Evolutionary conservation across 116 monocot genomes (phyloP), one percentile per base, ranked within the genome.

Genomic region (Trichopus zeylanicus): DNA sequence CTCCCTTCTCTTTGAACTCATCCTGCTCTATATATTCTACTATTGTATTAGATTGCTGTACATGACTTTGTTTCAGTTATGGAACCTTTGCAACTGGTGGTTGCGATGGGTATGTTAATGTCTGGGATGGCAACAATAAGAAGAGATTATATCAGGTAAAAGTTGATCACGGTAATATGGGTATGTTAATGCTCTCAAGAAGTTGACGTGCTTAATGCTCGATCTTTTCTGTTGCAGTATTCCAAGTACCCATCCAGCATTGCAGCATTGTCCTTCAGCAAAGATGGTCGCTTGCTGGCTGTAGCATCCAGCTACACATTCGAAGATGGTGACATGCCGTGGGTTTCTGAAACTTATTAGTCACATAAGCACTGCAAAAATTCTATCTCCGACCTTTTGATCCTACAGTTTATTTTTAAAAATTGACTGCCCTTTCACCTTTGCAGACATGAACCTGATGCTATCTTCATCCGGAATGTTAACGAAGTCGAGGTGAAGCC

Each of bases 11-110:
- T 21, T 22, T 33, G 22, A 7, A n/a, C 33, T n/a, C 60, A 46
- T 42, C 42, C 1, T 13, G 42, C 42, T 42, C 42, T 42, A 3
- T 13, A 42, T 42, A 1, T 42, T 42, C n/a, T n/a, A 16, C 18
- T n/a, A 42, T 42, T 4, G 3, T 16, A 16, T 42, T 42, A 16
- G 4, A n/a, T n/a, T 1, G 42, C n/a, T 13, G n/a, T 16, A 0
- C n/a, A 16, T 42, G 42, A n/a, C 13, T 42, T 11, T 64, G 6
- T 54, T 77, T 55, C 67, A 95, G 94, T 59, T 89, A 89, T 69
- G 94, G 94, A 47, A 95, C 94, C 24, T 95, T 95, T 83, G 89
- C 94, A 30, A 95, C 94, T 55, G 94, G 94, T 39, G 94, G 94
- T 25, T 95, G 94, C 63, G 94, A 95, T 78, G 94, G 94, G 18